Conservation (phyloP, 441 rosid genomes). For the Hura crepitans region DNA sequence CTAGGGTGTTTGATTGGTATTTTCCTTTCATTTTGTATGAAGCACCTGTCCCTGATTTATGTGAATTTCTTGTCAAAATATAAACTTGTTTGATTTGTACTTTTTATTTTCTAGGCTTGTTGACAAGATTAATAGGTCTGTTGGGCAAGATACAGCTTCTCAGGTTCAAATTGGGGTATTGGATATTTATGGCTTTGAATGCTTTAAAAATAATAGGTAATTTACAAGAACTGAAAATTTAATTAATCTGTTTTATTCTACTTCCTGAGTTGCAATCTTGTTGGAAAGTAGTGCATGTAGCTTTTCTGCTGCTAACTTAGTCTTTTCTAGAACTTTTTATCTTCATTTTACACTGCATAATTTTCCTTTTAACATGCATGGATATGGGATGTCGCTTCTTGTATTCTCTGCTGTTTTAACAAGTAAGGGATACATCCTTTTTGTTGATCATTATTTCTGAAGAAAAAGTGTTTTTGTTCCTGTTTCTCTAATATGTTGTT, state of each 20-base stretch:
- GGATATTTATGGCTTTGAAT: conserved; percentile 96
- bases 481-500: background rate
- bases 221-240: background rate
- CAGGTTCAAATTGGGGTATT: conserved; percentile 75
- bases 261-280: background rate
- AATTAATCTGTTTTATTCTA: background rate
- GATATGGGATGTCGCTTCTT: background rate
- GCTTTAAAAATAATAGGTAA: conserved; percentile 85
- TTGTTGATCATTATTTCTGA: background rate
- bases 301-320: conserved; percentile 2
- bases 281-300: background rate
- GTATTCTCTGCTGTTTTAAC: background rate
- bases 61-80: conserved; percentile 13
- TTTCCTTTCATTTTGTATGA: conserved; percentile 15
- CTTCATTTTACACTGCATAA: background rate
- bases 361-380: background rate
- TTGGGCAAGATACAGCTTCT: conserved; percentile 80
- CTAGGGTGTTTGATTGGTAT: conserved; percentile 95
- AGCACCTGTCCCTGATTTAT: conserved; percentile 12
- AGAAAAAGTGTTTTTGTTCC: background rate
- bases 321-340: background rate
- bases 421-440: background rate
- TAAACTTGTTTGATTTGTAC: conserved; percentile 20
- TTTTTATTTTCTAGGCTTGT: conserved; percentile 69
- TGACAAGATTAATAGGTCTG: conserved; percentile 80